Base-by-base conservation (phyloP, 805 yeast genomes). In the Naumovozyma dairenensis region DNA sequence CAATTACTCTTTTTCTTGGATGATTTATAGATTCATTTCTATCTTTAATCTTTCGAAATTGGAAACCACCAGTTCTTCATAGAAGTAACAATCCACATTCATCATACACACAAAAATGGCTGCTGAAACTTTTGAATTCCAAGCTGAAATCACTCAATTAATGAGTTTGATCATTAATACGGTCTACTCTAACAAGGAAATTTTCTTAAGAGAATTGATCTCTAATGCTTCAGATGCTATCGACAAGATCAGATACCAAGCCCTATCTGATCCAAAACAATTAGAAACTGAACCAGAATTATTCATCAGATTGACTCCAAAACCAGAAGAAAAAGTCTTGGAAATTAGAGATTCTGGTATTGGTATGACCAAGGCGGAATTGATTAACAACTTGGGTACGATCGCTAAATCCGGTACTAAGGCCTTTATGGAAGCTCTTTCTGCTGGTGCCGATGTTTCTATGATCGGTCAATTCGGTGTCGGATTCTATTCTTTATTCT, bases 391-490 rank as follows among this genome's bases (percentile, higher is more conserved):
- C 74, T 82, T 92, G 67, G 99, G 99, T 80, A 92, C 97, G 49
- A 92, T 92, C 62, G 99, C 99, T 61, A 92, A 92, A 72, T 92
- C 99, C 49, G 99, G 99, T 71, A 92, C 99, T 55, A 92, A 92
- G 73, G 85, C 94, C 53, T 92, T 92, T 67, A 92, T 92, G 98
- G 98, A 92, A 72, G 98, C 98, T 49, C 74, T 93, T 49, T 80
- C 94, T 48, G 97, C 96, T 47, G 98, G 98, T 71, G 98, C 99
- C 43, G 99, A 92, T 66, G 96, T 92, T 44, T 87, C 97, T 46
- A 92, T 92, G 98, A 92, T 92, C 71, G 99, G 99, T 77, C 98
- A 92, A 72, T 92, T 92, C 73, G 99, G 99, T 86, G 98, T 92
- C 55, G 99, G 99, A 79, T 92, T 92, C 89, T 92, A 92, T 80